A percentile compares a stretch with the other conserved stretches of the same genome.
phyloP scores from a whole-genome alignment of 1,284 basidiomycete species.

The Trametes polyzona region DNA sequence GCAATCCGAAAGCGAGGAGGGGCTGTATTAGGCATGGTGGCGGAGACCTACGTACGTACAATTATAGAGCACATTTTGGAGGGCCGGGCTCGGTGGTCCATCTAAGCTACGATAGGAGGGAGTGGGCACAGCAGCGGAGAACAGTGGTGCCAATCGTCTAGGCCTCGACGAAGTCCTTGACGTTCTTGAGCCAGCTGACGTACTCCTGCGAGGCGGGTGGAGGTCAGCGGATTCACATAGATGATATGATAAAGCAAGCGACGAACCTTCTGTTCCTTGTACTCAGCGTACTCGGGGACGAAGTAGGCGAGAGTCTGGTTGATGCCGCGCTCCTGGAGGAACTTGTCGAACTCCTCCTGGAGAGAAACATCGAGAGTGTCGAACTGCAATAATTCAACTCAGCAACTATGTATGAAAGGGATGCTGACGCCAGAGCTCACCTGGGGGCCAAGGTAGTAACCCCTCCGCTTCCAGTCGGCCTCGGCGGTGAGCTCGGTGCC shows the following conservation, averaged over 20 bases:
- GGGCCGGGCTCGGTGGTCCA: neutral
- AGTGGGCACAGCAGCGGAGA: neutral
- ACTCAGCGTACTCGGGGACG: conserved; percentile 83
- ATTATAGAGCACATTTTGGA: conserved; percentile 20
- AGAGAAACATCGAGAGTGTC: conserved; percentile 88
- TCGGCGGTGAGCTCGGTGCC: conserved; percentile 86
- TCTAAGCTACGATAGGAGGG: conserved; percentile 9
- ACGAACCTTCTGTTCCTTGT: conserved; percentile 88
- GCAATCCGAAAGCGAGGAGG: conserved; percentile 9
- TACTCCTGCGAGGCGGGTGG: neutral
- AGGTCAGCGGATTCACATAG: conserved; percentile 8
- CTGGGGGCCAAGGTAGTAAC: conserved; percentile 90
- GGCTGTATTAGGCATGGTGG: conserved; percentile 18
- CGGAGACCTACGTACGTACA: conserved; percentile 8
- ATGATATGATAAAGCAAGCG: conserved; percentile 22
- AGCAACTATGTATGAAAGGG: neutral
- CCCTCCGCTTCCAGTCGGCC: conserved; percentile 91
- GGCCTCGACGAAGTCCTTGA: conserved; percentile 83
- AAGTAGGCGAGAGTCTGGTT: conserved; percentile 82
- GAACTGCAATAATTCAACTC: conserved; percentile 53
- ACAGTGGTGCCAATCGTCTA: neutral
- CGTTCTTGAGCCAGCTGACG: conserved; percentile 81
- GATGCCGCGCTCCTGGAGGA: conserved; percentile 86
- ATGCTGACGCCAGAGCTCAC: conserved; percentile 44
- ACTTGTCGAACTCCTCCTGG: conserved; percentile 87